Evolutionary conservation across 257 asterid species (phyloP), one percentile per base, ranked within the genome.

Genomic region (Linaria vulgaris): DNA sequence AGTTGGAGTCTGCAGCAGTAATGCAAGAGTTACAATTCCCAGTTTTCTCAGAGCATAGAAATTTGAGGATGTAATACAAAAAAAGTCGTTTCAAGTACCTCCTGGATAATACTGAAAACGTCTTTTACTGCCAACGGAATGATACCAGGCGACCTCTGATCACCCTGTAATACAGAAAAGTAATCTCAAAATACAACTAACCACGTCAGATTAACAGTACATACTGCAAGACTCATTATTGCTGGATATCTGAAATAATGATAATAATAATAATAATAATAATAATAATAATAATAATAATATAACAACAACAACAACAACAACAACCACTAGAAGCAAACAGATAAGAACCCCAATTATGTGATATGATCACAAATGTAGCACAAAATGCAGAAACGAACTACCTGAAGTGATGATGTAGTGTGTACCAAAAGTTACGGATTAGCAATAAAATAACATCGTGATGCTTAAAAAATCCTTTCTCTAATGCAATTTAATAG

Each of bases 91-190:
- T 66, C 59, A 74, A 69, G 65, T 94, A 94, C 99, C 99, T 94
- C 99, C 75, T 94, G 99, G 69, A 94, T 94, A 65, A 94, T 87
- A 72, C 99, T 76, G 81, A 90, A 94, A 72, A 95, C 96, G 73
- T 94, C 99, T 84, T 94, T 94, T 73, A 94, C 99, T 56, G 99
- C 96, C 88, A 94, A 74, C 6, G 99, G 96, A 71, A 94, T 90
- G 72, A 90, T 84, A 66, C 99, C 99, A 71, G 99, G 99, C 75
- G 99, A 94, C 79, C 99, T 84, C 79, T 94, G 97, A 85, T 94
- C 97, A 78, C 99, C 99, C 99, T 94, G 72, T 72, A 52, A 66
- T n/a, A 45, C 67, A 66, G 34, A 66, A 48, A 59, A 14, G 37
- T 16, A 52, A 65, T 57, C 56, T 78, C 34, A 27, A 27, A 27